Conservation (phyloP, 805 yeast genomes). For the Saturnispora quitensis region DNA sequence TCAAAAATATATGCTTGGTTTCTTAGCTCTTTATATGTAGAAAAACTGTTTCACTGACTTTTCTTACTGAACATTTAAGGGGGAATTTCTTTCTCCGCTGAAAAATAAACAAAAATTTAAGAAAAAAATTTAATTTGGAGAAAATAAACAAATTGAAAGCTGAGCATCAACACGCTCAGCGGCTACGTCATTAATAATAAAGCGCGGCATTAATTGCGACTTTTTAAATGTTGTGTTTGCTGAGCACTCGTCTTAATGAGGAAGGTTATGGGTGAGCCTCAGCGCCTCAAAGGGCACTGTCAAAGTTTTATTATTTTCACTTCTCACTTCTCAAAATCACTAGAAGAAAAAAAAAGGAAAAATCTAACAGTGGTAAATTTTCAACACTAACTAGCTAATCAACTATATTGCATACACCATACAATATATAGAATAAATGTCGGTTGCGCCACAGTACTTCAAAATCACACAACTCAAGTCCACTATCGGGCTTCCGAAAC, state of each 20-base stretch:
- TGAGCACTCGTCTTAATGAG: background rate
- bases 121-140: background rate
- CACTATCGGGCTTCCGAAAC: constrained; percentile 73
- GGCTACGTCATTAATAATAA: background rate
- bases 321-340: no score
- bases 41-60: background rate
- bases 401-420: no score
- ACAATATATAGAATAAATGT: background rate
- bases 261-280: background rate
- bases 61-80: background rate
- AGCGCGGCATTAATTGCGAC: background rate
- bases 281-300: background rate
- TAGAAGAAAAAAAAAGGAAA: background rate
- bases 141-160: background rate
- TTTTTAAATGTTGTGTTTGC: background rate
- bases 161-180: background rate
- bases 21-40: background rate
- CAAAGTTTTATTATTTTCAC: background rate
- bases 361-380: background rate
- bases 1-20: background rate
- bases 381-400: no score
- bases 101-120: background rate
- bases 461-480: constrained; percentile 75
- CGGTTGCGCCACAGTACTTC: constrained; percentile 30
- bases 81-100: background rate